These are phyloP conservation scores for Candida coquimbonensis DNA, from an alignment of 805 yeast species.

Conservation along the genomic window DNA sequence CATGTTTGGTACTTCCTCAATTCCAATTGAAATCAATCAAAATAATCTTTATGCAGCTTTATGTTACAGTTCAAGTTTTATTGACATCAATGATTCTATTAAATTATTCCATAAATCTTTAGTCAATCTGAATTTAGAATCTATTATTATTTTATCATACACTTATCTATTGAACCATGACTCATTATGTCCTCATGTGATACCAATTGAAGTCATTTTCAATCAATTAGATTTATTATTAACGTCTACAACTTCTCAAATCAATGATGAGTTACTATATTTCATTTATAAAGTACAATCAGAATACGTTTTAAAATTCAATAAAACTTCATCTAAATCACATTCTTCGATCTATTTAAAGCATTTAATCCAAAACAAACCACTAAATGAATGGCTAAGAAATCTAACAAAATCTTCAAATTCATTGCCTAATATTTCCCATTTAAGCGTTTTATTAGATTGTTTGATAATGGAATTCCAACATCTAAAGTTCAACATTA, in stretches of 20 bases:
- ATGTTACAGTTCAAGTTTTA: constrained; percentile 7
- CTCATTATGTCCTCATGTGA: neutral
- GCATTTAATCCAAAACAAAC: constrained; percentile 3
- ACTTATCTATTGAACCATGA: constrained; percentile 9
- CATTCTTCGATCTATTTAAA: constrained; percentile 13
- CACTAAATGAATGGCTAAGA: constrained; percentile 6
- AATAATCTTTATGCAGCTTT: constrained; percentile 4
- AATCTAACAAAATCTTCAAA: constrained; percentile 7
- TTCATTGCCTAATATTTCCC: constrained; percentile 1
- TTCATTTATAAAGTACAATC: constrained; percentile 41
- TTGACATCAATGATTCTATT: constrained; percentile 5
- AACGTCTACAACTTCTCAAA: constrained; percentile 23
- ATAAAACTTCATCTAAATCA: constrained; percentile 37
- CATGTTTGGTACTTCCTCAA: constrained; percentile 9
- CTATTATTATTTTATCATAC: constrained; percentile 7
- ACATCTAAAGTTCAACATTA: constrained; percentile 13
- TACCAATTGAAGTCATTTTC: constrained; percentile 11
- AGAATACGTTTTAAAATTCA: constrained; percentile 31
- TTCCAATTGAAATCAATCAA: constrained; percentile 6
- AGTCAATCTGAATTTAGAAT: constrained; percentile 1
- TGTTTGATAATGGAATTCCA: constrained; percentile 22
- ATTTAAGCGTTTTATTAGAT: constrained; percentile 1
- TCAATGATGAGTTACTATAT: constrained; percentile 23
- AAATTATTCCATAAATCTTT: constrained; percentile 7
- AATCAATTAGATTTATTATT: constrained; percentile 5